Conservation (phyloP, 2,329 filamentous ascomycete species). For the Arachnomyces sp. region DNA sequence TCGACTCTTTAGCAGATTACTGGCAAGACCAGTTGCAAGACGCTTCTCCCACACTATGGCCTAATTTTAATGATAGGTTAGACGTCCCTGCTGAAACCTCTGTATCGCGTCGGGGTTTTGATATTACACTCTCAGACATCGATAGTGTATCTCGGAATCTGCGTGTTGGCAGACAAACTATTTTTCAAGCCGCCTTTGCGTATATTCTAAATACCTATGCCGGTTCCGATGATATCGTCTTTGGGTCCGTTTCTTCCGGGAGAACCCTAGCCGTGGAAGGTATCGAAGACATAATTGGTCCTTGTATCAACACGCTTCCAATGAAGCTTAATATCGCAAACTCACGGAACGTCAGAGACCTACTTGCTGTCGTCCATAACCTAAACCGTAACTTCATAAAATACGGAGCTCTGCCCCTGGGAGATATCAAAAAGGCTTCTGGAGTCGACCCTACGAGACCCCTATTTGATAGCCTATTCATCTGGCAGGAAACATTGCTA, state of each 20-base stretch:
- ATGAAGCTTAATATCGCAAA: conserved; percentile 55
- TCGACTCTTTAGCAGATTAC: conserved; percentile 47
- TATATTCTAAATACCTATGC: conserved; percentile 60
- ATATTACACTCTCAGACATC: conserved; percentile 28
- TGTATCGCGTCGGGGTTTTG: conserved; percentile 22
- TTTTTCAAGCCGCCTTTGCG: conserved; percentile 67
- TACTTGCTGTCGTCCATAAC: conserved; percentile 57
- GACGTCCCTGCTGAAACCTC: conserved; percentile 21
- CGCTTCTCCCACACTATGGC: conserved; percentile 49
- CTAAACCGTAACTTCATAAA: conserved; percentile 59
- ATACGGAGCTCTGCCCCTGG: conserved; percentile 56
- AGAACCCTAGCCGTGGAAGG: conserved; percentile 62
- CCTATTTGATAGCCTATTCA: conserved; percentile 71
- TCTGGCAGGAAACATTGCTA: conserved; percentile 70
- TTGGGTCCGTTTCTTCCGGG: conserved; percentile 77
- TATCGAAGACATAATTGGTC: conserved; percentile 69
- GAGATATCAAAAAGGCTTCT: conserved; percentile 59
- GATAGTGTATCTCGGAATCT: conserved; percentile 32
- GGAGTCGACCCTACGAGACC: conserved; percentile 45
- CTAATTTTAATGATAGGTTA: conserved; percentile 47
- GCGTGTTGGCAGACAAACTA: conserved; percentile 56
- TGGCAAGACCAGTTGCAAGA: conserved; percentile 62
- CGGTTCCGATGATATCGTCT: conserved; percentile 58
- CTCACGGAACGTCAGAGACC: conserved; percentile 48
- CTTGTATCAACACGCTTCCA: conserved; percentile 70